A percentile compares a stretch with the other conserved stretches of the same genome.
Conservation (phyloP, 129 eudicot genomes). For the Centella asiatica region DNA sequence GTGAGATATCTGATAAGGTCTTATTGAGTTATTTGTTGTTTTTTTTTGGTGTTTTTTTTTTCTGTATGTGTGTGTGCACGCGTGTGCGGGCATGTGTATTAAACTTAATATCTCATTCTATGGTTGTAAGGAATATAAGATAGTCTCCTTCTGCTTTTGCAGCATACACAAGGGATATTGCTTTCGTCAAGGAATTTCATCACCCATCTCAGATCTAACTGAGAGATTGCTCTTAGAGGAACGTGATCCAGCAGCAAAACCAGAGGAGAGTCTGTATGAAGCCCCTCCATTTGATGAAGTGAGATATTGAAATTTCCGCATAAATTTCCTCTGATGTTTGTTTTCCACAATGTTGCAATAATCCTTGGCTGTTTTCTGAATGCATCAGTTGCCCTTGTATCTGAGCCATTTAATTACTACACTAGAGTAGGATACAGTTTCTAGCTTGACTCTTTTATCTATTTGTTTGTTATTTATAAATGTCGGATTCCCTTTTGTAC, state of each 20-base stretch:
- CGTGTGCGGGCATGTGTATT: too few relatives aligned
- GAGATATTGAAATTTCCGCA: constrained; percentile 1
- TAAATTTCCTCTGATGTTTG: too few relatives aligned
- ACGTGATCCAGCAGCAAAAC: constrained; percentile 79
- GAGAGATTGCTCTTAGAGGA: constrained; percentile 92
- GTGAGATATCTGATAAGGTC: constrained; percentile 93
- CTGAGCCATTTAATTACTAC: background rate
- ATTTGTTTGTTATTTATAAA: too few relatives aligned
- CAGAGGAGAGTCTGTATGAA: constrained; percentile 72
- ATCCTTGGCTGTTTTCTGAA: background rate
- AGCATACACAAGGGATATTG: constrained; percentile 95
- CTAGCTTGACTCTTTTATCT: background rate
- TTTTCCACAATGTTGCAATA: too few relatives aligned
- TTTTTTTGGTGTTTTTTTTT: background rate
- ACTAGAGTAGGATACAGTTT: background rate
- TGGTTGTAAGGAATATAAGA: too few relatives aligned
- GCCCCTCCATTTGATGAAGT: constrained; percentile 99
- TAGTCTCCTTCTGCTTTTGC: constrained; percentile 17
- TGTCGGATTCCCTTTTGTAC: background rate
- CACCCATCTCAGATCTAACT: constrained; percentile 88
- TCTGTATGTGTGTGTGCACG: background rate
- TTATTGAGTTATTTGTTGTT: background rate
- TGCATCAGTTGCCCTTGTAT: too few relatives aligned
- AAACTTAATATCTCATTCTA: background rate
- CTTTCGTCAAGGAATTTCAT: constrained; percentile 78